phyloP scores from a whole-genome alignment of 164 flowering plant genomes.

The Vitis riparia region DNA sequence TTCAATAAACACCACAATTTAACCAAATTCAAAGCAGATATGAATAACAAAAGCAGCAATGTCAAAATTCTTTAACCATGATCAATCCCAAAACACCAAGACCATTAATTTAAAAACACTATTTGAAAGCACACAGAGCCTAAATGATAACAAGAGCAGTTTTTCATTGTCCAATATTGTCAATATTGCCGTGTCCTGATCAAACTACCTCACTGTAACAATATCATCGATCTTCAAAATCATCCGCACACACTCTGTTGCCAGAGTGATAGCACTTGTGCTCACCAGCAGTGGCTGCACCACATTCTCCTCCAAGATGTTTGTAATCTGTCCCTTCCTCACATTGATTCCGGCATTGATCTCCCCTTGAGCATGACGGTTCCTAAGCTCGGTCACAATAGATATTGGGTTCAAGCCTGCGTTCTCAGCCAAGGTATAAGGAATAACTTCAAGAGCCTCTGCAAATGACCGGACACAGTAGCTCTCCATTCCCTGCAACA shows the following conservation, averaged over 20 bases:
- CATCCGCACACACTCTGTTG: constrained; percentile 97
- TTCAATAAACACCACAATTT: background rate
- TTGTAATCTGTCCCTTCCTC: constrained; percentile 95
- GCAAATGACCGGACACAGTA: constrained; percentile 82
- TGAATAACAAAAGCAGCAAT: background rate
- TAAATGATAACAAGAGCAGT: background rate
- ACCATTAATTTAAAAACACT: constrained; percentile 1
- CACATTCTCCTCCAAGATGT: constrained; percentile 96
- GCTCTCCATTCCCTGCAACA: constrained; percentile 94
- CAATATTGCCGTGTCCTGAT: background rate
- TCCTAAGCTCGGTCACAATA: constrained; percentile 92
- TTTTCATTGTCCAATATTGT: background rate
- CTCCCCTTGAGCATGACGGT: constrained; percentile 95
- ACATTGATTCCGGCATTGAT: constrained; percentile 95
- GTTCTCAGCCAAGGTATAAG: constrained; percentile 93
- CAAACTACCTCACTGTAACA: constrained; percentile 79
- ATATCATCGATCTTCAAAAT: constrained; percentile 98
- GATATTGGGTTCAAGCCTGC: constrained; percentile 92
- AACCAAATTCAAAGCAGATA: constrained; percentile 4
- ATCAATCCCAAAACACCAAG: background rate
- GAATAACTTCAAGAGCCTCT: constrained; percentile 93
- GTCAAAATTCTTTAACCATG: constrained; percentile 11
- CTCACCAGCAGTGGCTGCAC: constrained; percentile 98
- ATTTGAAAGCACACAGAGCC: constrained; percentile 1
- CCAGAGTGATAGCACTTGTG: constrained; percentile 86